Percentiles rank a stretch among this genome's conserved stretches.
phyloP scores from a whole-genome alignment of 176 grass and related monocot species.

The Miscanthus lutarioriparius region DNA sequence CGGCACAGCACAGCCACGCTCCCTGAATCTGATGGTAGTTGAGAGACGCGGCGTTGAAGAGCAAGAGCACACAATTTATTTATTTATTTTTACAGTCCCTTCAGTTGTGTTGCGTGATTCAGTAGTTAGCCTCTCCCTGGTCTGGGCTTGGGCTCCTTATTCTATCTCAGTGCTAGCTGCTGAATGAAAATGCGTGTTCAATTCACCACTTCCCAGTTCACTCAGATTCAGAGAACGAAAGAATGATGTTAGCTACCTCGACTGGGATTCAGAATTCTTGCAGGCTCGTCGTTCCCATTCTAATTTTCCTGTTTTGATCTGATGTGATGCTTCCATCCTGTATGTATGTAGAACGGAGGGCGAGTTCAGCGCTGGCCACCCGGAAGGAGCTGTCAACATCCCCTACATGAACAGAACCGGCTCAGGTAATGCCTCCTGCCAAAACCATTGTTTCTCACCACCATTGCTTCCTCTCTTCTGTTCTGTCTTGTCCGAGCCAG shows the following conservation, averaged over 20 bases:
- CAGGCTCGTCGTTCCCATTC: background rate
- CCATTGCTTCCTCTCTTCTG: background rate
- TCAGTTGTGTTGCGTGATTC: no score
- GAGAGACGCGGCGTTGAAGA: no score
- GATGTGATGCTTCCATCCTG: background rate
- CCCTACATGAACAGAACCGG: slow-evolving; percentile 76
- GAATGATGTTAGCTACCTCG: background rate
- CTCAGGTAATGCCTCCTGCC: slow-evolving; percentile 52
- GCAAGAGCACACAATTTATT: no score
- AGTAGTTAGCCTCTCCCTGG: no score
- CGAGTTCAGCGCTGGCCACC: slow-evolving; percentile 68
- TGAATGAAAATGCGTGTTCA: background rate
- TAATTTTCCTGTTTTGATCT: background rate
- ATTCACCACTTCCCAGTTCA: background rate
- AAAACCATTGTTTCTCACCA: background rate
- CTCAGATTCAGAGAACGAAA: background rate
- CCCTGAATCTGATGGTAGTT: no score
- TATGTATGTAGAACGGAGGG: slow-evolving; percentile 30
- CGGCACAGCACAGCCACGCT: background rate
- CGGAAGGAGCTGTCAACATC: slow-evolving; percentile 66
- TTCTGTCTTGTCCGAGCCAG: background rate
- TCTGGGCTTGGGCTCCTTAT: no score
- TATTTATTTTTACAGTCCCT: no score
- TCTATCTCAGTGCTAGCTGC: no score
- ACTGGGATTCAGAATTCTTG: background rate